Percentiles rank a stretch among this genome's conserved stretches.
Conservation (phyloP, 129 eudicot species). For the Smallanthus sonchifolius region DNA sequence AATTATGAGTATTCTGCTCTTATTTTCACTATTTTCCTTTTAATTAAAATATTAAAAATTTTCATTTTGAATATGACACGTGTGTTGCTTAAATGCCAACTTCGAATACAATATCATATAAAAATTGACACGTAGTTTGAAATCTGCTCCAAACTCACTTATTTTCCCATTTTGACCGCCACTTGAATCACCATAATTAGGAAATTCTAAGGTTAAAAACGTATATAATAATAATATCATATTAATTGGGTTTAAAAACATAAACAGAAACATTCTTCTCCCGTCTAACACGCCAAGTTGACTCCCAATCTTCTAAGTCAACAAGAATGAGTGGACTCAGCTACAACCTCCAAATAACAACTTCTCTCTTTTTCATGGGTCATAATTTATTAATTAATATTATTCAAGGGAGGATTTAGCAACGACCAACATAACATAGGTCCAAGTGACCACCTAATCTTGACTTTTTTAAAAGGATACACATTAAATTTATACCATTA, state of each 20-base stretch:
- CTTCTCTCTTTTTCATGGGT: no score
- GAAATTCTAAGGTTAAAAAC: no score
- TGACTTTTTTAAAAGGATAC: not conserved
- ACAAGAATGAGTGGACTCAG: not conserved
- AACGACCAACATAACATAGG: not conserved
- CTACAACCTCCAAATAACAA: not conserved
- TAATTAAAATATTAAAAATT: no score
- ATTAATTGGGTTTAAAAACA: not conserved
- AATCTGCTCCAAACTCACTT: not conserved
- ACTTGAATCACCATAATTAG: not conserved
- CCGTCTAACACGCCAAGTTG: conserved; percentile 13
- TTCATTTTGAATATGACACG: no score
- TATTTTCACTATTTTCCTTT: no score
- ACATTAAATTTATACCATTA: not conserved
- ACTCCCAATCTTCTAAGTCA: conserved; percentile 18
- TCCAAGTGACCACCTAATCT: not conserved
- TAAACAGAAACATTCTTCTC: not conserved
- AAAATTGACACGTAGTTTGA: not conserved
- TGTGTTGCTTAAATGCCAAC: no score
- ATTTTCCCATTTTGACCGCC: not conserved
- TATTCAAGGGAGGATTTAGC: not conserved
- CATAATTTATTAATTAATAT: not conserved
- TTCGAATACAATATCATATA: not conserved
- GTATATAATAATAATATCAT: not conserved
- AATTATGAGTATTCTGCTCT: no score